A percentile compares a stretch with the other conserved stretches of the same genome.
Evolutionary conservation across 148 eudicot genomes (phyloP).

Genomic region (Camellia lanceoleosa): DNA sequence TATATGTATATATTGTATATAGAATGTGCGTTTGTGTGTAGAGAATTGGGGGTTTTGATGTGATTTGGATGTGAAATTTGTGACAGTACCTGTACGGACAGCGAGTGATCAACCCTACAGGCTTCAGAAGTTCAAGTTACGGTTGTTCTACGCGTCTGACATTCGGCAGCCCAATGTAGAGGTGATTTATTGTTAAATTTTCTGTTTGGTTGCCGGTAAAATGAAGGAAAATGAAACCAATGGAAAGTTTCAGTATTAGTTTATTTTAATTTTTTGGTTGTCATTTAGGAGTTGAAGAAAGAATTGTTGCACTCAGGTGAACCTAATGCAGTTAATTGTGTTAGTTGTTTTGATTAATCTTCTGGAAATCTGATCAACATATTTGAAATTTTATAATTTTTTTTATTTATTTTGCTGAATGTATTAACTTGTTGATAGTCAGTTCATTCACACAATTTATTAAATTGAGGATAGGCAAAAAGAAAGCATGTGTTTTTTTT

Average conservation of each 20-base stretch:
- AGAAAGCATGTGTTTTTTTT: not conserved
- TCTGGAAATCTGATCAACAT: too few species aligned
- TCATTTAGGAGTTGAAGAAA: slow-evolving; percentile 4
- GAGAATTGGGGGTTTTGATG: too few species aligned
- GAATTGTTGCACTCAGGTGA: not conserved
- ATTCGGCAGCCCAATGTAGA: slow-evolving; percentile 58
- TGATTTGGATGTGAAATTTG: slow-evolving; percentile 8
- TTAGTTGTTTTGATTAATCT: not conserved
- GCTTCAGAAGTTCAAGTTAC: slow-evolving; percentile 67
- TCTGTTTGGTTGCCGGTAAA: not conserved
- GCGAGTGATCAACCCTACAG: slow-evolving; percentile 95
- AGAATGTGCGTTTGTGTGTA: not conserved
- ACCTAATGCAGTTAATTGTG: not conserved
- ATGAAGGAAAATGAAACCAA: not conserved
- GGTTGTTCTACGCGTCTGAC: slow-evolving; percentile 67
- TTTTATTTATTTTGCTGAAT: too few species aligned
- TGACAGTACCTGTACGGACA: slow-evolving; percentile 90
- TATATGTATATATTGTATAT: too few species aligned
- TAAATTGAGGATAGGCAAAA: not conserved
- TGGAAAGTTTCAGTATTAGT: not conserved
- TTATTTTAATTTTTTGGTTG: not conserved
- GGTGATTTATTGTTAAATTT: slow-evolving; percentile 37
- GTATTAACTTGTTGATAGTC: not conserved
- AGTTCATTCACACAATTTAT: not conserved
- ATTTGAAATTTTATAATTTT: too few species aligned